Base-by-base conservation (phyloP, 2,329 filamentous ascomycete genomes). In the Xylariaceae sp. region DNA sequence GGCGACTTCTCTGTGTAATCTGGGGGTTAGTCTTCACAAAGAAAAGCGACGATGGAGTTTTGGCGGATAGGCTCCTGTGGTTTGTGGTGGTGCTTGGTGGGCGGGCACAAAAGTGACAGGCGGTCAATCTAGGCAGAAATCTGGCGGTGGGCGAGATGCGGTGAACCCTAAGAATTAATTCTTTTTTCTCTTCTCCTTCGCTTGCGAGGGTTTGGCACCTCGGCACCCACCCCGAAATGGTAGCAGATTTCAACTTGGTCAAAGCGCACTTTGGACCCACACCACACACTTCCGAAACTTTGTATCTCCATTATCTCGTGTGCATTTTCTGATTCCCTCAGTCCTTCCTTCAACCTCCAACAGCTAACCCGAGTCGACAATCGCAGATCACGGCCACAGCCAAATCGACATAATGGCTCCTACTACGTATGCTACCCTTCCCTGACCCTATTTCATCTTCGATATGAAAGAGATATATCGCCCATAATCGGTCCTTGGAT, bases 401-500 rank as follows among this genome's bases (percentile, higher is more conserved):
- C 63, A 69, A 63, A 52, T 64, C 68, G 68, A 66, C 65, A 71
- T 58, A 67, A 75, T 74, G 72, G 64, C 67, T 64, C 55, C 64
- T 48, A 55, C 66, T 27, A 67, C 67, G 67, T 70, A 69, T 65
- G 67, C 59, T 64, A 55, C 80, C 82, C 83, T 81, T 86, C 53
- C 62, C 58, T 68, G 39, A 50, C 60, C 50, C 36, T 37, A 9
- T 55, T 54, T 33, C 42, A 27, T 44, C 75, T 77, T 45, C 40
- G 47, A 41, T 20, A 36, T 18, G 71, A 67, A 66, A 70, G 67
- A 69, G 73, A 68, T 71, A 64, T 60, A 55, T 61, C 63, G 46
- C 42, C 57, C 70, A 64, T 65, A 71, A 75, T 79, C 76, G 78
- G 79, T 79, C 73, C 29, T 77, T 77, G 80, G 76, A 77, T 72